Conservation (phyloP, 1,284 basidiomycete genomes). For the Xerocomus amazonicus region DNA sequence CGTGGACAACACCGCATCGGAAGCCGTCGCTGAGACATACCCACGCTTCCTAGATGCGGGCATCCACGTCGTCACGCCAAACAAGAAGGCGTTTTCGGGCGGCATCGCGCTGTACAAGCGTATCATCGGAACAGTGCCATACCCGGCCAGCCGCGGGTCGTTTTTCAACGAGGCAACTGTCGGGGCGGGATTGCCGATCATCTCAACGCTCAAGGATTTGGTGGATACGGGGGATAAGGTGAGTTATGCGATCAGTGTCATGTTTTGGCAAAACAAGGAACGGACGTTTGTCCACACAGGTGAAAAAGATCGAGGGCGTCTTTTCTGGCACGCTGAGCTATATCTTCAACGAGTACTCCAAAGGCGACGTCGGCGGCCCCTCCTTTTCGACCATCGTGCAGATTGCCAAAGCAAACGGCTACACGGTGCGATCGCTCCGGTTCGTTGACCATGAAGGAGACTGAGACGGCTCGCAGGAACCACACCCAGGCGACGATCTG, state of each 20-base stretch:
- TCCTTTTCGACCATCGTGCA: slow-evolving; percentile 88
- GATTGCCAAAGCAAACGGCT: slow-evolving; percentile 88
- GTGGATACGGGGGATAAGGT: slow-evolving; percentile 91
- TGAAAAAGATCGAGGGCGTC: slow-evolving; percentile 80
- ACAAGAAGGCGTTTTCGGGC: slow-evolving; percentile 95
- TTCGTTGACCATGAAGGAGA: neutral
- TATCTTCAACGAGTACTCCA: slow-evolving; percentile 98
- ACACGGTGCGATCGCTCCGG: slow-evolving; percentile 58
- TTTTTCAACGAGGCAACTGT: slow-evolving; percentile 93
- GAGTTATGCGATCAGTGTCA: slow-evolving; percentile 10
- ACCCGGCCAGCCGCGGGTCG: slow-evolving; percentile 54
- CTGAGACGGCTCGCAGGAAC: slow-evolving; percentile 60
- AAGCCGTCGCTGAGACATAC: slow-evolving; percentile 81
- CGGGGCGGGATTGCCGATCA: slow-evolving; percentile 92
- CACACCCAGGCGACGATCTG: slow-evolving; percentile 94
- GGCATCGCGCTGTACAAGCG: slow-evolving; percentile 67
- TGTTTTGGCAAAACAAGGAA: neutral
- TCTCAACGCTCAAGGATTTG: slow-evolving; percentile 89
- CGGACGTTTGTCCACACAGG: slow-evolving; percentile 36
- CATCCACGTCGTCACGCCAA: slow-evolving; percentile 91
- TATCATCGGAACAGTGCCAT: slow-evolving; percentile 45
- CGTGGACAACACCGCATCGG: slow-evolving; percentile 93
- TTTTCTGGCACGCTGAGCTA: slow-evolving; percentile 97
- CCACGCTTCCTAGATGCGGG: slow-evolving; percentile 79
- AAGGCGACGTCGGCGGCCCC: slow-evolving; percentile 53